Evolutionary conservation across 306 rosid species (phyloP).

Genomic region (Adenanthera pavonina): DNA sequence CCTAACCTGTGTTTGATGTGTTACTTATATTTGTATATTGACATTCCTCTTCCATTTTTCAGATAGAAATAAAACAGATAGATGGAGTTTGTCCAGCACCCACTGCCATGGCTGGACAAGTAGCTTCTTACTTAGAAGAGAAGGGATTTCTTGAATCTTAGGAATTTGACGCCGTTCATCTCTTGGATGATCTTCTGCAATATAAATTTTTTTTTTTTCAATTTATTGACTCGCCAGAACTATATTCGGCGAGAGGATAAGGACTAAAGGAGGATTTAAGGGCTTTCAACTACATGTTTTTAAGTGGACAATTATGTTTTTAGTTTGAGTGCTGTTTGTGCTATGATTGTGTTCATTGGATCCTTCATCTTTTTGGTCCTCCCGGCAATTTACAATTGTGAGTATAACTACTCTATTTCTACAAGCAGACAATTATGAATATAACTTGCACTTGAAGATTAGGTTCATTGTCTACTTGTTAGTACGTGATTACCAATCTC

Average conservation of each 20-base stretch:
- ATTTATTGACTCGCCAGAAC: neutral
- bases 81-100: conserved; percentile 69
- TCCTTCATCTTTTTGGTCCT: conserved; percentile 3
- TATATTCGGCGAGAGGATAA: conserved; percentile 29
- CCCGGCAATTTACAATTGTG: conserved; percentile 4
- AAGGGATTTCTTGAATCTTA: conserved; percentile 68
- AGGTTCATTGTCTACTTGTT: neutral
- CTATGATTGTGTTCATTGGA: neutral
- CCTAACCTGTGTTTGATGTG: conserved; percentile 7
- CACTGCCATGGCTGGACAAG: conserved; percentile 62
- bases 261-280: conserved; percentile 18
- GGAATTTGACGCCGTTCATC: conserved; percentile 20
- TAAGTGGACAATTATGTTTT: neutral
- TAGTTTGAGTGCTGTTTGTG: neutral
- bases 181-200: conserved; percentile 14
- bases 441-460: neutral
- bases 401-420: neutral
- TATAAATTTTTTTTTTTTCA: neutral
- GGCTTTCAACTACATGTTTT: conserved; percentile 7
- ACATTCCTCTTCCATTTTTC: conserved; percentile 35
- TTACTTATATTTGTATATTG: conserved; percentile 15
- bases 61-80: conserved; percentile 66
- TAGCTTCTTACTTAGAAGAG: conserved; percentile 69
- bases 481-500: neutral
- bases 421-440: neutral